phyloP scores from a whole-genome alignment of 73 alveolate genomes.

The Effrenium voratum region DNA sequence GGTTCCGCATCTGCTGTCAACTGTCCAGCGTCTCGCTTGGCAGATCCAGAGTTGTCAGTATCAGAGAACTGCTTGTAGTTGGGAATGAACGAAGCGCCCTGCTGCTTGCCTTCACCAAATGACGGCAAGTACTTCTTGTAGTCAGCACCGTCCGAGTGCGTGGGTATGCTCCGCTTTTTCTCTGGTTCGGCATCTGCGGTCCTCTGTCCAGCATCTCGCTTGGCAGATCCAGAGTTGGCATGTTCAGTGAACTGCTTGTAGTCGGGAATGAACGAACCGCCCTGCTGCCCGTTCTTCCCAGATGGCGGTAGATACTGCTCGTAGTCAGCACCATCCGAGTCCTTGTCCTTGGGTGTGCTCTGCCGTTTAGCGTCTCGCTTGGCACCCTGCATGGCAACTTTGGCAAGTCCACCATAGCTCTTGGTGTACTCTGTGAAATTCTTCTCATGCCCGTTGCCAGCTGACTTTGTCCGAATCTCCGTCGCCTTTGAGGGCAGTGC shows the following conservation, averaged over 20 bases:
- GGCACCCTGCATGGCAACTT: slow-evolving; percentile 43
- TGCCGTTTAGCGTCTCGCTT: slow-evolving; percentile 20
- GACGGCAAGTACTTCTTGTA: too few relatives aligned
- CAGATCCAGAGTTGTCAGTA: too few relatives aligned
- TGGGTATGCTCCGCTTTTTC: background rate
- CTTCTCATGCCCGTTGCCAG: slow-evolving; percentile 51
- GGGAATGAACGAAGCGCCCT: too few relatives aligned
- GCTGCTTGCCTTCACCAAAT: too few relatives aligned
- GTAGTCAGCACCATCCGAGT: slow-evolving; percentile 32
- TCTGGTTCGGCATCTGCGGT: background rate
- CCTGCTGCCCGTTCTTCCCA: too few relatives aligned
- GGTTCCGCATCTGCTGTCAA: background rate
- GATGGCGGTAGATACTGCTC: too few relatives aligned
- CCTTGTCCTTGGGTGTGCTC: background rate
- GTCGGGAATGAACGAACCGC: background rate
- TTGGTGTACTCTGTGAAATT: slow-evolving; percentile 38
- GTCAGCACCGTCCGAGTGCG: background rate
- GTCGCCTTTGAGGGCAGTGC: slow-evolving; percentile 59
- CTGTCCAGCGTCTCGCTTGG: background rate
- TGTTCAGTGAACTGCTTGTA: background rate
- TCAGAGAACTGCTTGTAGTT: too few relatives aligned
- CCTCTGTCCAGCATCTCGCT: background rate
- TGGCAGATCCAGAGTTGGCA: too few relatives aligned
- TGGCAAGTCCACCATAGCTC: slow-evolving; percentile 60
- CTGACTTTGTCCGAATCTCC: slow-evolving; percentile 49